phyloP scores from a whole-genome alignment of 2,329 filamentous ascomycete genomes.

The Botryotinia globosa region DNA sequence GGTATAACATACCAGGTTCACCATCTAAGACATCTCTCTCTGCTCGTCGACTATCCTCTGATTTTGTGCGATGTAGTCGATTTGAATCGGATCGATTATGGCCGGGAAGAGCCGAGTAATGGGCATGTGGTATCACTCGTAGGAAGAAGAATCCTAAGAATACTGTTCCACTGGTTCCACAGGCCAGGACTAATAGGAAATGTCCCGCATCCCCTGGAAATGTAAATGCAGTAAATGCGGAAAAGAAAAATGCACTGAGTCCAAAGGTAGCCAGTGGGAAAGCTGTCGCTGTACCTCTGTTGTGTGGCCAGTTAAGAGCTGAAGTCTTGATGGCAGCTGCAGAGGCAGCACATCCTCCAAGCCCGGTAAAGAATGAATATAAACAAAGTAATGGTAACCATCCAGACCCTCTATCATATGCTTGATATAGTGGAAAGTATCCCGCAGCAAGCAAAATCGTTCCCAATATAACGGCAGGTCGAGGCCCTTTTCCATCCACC shows the following conservation, averaged over 20 bases:
- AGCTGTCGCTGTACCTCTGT: slow-evolving; percentile 89
- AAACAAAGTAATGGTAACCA: slow-evolving; percentile 67
- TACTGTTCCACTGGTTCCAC: slow-evolving; percentile 74
- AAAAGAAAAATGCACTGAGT: slow-evolving; percentile 95
- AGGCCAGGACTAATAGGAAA: slow-evolving; percentile 76
- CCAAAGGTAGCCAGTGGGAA: slow-evolving; percentile 93
- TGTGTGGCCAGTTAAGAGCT: slow-evolving; percentile 85
- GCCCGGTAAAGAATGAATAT: slow-evolving; percentile 79
- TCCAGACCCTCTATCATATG: slow-evolving; percentile 67
- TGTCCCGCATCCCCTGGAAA: slow-evolving; percentile 81
- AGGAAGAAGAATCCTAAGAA: slow-evolving; percentile 82
- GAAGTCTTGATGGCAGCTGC: slow-evolving; percentile 80
- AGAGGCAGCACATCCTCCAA: slow-evolving; percentile 91
- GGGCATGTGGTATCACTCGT: slow-evolving; percentile 61
- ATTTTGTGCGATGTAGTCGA: slow-evolving; percentile 46
- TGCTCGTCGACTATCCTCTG: slow-evolving; percentile 44
- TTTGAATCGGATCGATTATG: slow-evolving; percentile 39
- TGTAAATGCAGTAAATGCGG: slow-evolving; percentile 69
- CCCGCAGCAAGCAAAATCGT: slow-evolving; percentile 70
- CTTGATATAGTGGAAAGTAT: slow-evolving; percentile 81
- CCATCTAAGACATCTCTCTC: slow-evolving; percentile 40
- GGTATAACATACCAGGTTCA: slow-evolving; percentile 65
- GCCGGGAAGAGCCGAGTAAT: slow-evolving; percentile 44
- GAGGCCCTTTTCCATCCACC: slow-evolving; percentile 77
- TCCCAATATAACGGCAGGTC: slow-evolving; percentile 74